Evolutionary conservation across 495 filamentous ascomycete species (phyloP), one percentile per base, ranked within the genome.

Genomic region (Penicillium maclennaniae): DNA sequence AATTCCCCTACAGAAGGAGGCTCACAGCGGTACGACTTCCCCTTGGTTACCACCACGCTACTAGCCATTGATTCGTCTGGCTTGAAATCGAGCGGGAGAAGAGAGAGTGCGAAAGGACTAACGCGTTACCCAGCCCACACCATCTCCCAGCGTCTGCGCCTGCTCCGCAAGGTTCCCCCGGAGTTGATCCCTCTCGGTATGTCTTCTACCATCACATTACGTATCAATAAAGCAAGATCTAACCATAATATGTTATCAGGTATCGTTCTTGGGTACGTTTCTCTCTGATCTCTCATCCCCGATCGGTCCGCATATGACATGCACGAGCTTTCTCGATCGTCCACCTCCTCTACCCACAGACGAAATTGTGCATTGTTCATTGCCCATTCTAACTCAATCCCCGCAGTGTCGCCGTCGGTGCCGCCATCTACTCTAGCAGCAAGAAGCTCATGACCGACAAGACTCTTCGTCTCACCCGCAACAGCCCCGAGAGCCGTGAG

Each of bases 151-250:
- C 87, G 95, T 61, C 79, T 99, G 55, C 86, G 93, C 62, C 82
- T 79, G 56, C 8, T 34, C 31, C n/a, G n/a, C n/a, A 74, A 83
- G 77, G 84, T 96, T 66, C 93, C 93, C 54, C 84, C 92, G 45
- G 93, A 99, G 80, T 80, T 99, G 83, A 83, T 92, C 64, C 93
- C 93, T 61, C 83, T 99, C 59, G 90, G 92, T 96, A 86, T 70
- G 84, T 78, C 51, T 16, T 48, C 26, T 43, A 36, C 27, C 12
- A 16, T 21, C 6, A 34, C 1, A 7, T 12, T 25, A 27, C 14
- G 28, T 25, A 51, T 36, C 34, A 45, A 8, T 17, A 45, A 43
- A 40, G n/a, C 31, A 34, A 50, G 36, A 43, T 48, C 65, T 64
- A 63, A 69, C 54, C 9, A 56, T 26, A 45, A 34, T 45, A 59